A percentile compares a stretch with the other conserved stretches of the same genome.
phyloP scores from a whole-genome alignment of 1,284 basidiomycete genomes.

The Cryptococcus maquisensis region DNA sequence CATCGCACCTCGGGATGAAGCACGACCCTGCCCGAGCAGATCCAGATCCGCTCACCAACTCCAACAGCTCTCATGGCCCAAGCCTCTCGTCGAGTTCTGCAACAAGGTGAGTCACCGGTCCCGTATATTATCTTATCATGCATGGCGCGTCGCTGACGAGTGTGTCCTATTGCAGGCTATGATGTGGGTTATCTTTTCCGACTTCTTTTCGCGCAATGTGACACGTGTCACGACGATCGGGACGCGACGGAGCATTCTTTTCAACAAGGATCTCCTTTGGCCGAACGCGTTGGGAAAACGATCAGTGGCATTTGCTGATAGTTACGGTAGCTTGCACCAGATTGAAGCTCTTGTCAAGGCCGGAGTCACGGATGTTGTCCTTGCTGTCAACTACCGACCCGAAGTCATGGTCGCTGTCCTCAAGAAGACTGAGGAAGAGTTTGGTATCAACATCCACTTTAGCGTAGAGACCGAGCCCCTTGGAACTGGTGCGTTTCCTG shows the following conservation, averaged over 20 bases:
- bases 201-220: not conserved
- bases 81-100: constrained; percentile 55
- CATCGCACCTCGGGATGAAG: not conserved
- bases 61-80: constrained; percentile 49
- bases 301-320: not conserved
- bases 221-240: constrained; percentile 2
- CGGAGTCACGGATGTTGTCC: constrained; percentile 55
- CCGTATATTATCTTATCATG: no score
- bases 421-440: constrained; percentile 55
- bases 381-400: constrained; percentile 55
- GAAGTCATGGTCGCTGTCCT: constrained; percentile 56
- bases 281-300: not conserved
- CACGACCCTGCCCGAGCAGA: not conserved
- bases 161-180: constrained; percentile 32
- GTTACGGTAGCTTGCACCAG: constrained; percentile 50
- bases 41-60: constrained; percentile 4
- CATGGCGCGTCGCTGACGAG: no score
- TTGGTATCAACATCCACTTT: constrained; percentile 55
- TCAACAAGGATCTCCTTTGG: not conserved
- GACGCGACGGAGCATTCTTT: not conserved
- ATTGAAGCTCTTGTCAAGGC: constrained; percentile 56
- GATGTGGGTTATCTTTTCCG: constrained; percentile 35
- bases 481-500: constrained; percentile 50
- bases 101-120: constrained; percentile 46
- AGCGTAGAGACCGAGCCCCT: constrained; percentile 55